Conservation (phyloP, 495 filamentous ascomycete genomes). For the Niebla homalea region DNA sequence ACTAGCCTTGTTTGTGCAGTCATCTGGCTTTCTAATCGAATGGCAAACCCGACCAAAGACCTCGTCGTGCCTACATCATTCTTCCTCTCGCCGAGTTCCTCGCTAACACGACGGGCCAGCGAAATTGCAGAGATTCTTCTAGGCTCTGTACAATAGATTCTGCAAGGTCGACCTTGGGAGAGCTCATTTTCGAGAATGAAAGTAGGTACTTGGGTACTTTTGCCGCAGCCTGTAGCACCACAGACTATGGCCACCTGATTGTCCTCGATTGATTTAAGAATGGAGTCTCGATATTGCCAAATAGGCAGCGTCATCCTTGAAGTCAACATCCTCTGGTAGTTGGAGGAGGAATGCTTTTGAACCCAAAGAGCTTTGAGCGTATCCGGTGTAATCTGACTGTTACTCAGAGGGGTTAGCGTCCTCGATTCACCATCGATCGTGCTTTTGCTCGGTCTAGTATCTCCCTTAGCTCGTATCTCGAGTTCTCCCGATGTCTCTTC, state of each 20-base stretch:
- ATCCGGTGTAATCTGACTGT: slow-evolving; percentile 27
- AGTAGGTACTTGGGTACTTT: slow-evolving; percentile 90
- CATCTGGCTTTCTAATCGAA: slow-evolving; percentile 80
- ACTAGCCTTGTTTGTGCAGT: slow-evolving; percentile 66
- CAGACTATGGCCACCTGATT: slow-evolving; percentile 82
- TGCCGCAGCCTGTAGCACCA: slow-evolving; percentile 92
- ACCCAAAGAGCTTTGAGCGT: slow-evolving; percentile 52
- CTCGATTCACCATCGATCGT: neutral
- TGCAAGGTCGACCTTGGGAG: slow-evolving; percentile 63
- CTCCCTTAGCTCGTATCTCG: neutral
- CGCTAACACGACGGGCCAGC: slow-evolving; percentile 76
- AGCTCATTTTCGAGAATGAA: slow-evolving; percentile 86
- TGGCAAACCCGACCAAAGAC: slow-evolving; percentile 87
- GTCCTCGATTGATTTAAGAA: slow-evolving; percentile 55
- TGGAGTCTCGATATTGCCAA: slow-evolving; percentile 67
- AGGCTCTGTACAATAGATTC: slow-evolving; percentile 93
- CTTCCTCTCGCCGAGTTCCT: slow-evolving; percentile 80
- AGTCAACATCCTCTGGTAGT: slow-evolving; percentile 36
- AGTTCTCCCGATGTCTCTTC: slow-evolving; percentile 19
- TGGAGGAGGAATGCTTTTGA: slow-evolving; percentile 47
- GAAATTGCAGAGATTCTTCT: slow-evolving; percentile 92
- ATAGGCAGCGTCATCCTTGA: slow-evolving; percentile 69
- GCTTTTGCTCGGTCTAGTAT: too few relatives aligned
- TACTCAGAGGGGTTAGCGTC: neutral
- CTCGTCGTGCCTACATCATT: slow-evolving; percentile 65